Evolutionary conservation across 2,329 filamentous ascomycete species (phyloP).

Genomic region (Ophiostoma piceae): DNA sequence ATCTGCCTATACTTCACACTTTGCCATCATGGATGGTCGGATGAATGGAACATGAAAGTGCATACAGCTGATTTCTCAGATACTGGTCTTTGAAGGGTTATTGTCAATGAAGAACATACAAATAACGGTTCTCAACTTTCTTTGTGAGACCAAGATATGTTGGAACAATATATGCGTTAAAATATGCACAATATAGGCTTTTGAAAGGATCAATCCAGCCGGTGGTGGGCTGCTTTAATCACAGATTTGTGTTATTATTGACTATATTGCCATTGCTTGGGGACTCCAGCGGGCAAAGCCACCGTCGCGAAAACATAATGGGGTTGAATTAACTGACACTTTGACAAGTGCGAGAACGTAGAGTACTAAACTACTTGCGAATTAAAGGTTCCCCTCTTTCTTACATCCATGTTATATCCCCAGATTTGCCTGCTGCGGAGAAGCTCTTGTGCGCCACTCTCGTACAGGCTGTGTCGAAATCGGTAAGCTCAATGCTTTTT

Average conservation of each 20-base stretch:
- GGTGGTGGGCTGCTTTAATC: neutral
- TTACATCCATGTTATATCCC: constrained; percentile 8
- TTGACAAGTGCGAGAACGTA: neutral
- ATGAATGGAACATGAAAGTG: neutral
- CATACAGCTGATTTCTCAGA: neutral
- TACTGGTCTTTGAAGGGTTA: neutral
- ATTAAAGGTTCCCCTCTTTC: constrained; percentile 8
- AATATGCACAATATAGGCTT: neutral
- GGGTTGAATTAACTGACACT: neutral
- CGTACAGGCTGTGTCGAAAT: constrained; percentile 1
- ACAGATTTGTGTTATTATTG: neutral
- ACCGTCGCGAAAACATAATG: too few species aligned
- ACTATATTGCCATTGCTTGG: neutral
- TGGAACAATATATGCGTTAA: neutral
- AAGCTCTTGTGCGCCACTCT: neutral
- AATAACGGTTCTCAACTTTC: neutral
- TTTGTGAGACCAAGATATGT: neutral
- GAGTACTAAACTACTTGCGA: neutral
- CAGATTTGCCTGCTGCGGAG: constrained; percentile 1
- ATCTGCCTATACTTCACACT: neutral
- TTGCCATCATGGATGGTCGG: neutral
- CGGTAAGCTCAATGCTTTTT: neutral
- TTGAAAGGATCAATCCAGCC: neutral
- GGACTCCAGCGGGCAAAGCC: neutral
- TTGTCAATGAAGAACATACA: neutral